Conservation (phyloP, 2,329 filamentous ascomycete genomes). For the Xylaria sp. region DNA sequence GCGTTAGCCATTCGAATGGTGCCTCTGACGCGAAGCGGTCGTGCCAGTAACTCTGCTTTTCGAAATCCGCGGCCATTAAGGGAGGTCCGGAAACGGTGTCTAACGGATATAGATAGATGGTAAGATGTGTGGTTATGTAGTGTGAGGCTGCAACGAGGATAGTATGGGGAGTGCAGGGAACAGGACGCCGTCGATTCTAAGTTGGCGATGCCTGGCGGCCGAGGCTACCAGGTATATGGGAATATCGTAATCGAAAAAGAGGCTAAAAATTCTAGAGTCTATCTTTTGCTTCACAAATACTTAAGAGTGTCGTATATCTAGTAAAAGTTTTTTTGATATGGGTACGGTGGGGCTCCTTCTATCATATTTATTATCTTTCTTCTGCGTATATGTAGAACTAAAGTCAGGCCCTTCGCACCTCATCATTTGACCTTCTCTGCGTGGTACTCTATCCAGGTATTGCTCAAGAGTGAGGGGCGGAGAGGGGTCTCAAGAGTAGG, state of each 20-base stretch:
- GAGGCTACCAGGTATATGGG: constrained; percentile 12
- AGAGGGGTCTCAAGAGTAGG: background rate
- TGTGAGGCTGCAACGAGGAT: too few species aligned
- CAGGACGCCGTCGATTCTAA: background rate
- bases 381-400: background rate
- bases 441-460: background rate
- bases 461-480: background rate
- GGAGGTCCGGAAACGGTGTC: too few species aligned
- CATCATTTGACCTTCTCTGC: background rate
- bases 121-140: background rate
- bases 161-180: background rate
- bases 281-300: background rate
- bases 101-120: background rate
- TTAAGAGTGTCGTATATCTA: background rate
- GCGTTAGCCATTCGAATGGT: constrained; percentile 60
- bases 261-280: background rate
- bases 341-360: constrained; percentile 20
- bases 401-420: background rate
- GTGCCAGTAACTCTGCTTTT: constrained; percentile 62
- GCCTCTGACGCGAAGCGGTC: constrained; percentile 57
- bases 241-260: background rate
- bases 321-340: constrained; percentile 18
- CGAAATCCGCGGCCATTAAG: constrained; percentile 53
- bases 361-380: background rate
- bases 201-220: constrained; percentile 19